phyloP scores from a whole-genome alignment of 192 early-diverging fungal species.

The Funneliformis geosporum region DNA sequence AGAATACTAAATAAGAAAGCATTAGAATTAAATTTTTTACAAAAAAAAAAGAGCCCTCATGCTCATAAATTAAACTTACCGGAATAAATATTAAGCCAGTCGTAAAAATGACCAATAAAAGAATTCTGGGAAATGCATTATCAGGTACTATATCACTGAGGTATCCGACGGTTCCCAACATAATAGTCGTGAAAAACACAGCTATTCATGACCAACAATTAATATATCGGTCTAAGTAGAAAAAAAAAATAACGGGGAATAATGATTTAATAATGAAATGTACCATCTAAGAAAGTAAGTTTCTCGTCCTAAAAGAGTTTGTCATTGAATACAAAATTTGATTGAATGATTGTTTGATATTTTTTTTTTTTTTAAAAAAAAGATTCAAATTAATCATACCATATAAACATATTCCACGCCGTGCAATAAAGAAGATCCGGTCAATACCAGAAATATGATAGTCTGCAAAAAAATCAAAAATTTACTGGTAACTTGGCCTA shows the following conservation, averaged over 20 bases:
- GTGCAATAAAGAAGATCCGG: slow-evolving; percentile 31
- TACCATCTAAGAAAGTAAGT: slow-evolving; percentile 33
- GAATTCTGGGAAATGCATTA: slow-evolving; percentile 24
- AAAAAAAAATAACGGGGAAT: background rate
- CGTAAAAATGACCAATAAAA: slow-evolving; percentile 27
- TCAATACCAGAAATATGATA: slow-evolving; percentile 26
- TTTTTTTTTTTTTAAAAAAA: background rate
- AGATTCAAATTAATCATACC: slow-evolving; percentile 7
- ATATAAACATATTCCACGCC: slow-evolving; percentile 30
- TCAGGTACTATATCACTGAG: slow-evolving; percentile 33
- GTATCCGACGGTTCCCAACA: slow-evolving; percentile 35
- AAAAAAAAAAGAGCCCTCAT: background rate
- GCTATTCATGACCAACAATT: slow-evolving; percentile 5
- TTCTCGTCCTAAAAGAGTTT: background rate
- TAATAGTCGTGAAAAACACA: slow-evolving; percentile 34
- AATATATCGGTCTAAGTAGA: background rate
- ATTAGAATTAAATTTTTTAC: background rate
- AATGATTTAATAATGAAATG: background rate
- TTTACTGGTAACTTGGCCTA: slow-evolving; percentile 32
- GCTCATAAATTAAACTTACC: background rate
- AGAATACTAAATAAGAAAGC: slow-evolving; percentile 14
- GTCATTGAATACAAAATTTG: no score
- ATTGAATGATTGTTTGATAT: no score
- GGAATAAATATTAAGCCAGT: slow-evolving; percentile 33
- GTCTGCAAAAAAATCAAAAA: slow-evolving; percentile 20